These are phyloP conservation scores for Stevia rebaudiana DNA, from an alignment of 140 eudicot species.

Conservation along the genomic window DNA sequence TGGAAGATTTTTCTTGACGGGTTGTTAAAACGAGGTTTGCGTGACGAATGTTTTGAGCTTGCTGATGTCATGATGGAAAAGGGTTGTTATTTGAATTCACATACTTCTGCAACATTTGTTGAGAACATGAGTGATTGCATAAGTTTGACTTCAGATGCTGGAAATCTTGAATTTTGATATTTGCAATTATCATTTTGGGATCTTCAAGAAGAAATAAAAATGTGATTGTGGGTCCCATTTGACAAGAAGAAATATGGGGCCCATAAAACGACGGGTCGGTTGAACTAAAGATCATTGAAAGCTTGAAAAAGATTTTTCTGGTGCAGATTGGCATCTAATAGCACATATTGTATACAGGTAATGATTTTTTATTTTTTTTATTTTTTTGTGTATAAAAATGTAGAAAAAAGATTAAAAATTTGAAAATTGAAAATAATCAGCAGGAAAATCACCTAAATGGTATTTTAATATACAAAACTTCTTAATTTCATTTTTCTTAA, in stretches of 20 bases:
- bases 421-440: no score
- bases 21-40: slow-evolving; percentile 50
- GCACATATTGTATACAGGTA: slow-evolving; percentile 20
- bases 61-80: slow-evolving; percentile 58
- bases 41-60: slow-evolving; percentile 49
- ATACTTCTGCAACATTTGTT: slow-evolving; percentile 44
- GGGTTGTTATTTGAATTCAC: slow-evolving; percentile 56
- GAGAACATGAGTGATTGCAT: slow-evolving; percentile 28
- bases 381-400: background rate
- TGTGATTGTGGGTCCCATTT: background rate
- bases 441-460: background rate
- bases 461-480: no score
- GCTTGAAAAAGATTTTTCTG: background rate
- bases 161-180: slow-evolving; percentile 6
- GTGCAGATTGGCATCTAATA: slow-evolving; percentile 17
- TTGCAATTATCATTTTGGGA: slow-evolving; percentile 6
- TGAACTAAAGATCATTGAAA: slow-evolving; percentile 6
- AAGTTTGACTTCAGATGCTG: background rate
- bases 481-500: no score
- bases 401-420: no score
- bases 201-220: slow-evolving; percentile 13
- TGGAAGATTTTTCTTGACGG: slow-evolving; percentile 88
- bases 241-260: slow-evolving; percentile 1
- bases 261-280: background rate
- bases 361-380: background rate